Percentiles rank a stretch among this genome's conserved stretches.
phyloP scores from a whole-genome alignment of 805 yeast species.

The Zygosaccharomyces bailii region DNA sequence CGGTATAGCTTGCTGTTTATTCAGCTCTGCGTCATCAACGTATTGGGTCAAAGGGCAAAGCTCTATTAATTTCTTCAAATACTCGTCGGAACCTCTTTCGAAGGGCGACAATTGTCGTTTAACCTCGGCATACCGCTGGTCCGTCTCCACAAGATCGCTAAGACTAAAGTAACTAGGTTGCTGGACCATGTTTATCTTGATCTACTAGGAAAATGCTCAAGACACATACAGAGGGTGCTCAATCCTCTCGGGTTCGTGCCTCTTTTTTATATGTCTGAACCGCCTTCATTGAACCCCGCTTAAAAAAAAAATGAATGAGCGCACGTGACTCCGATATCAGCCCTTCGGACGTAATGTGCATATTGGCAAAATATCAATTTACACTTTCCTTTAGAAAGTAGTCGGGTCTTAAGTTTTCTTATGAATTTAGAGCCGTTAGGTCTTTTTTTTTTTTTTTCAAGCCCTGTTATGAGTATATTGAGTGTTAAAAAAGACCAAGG shows the following conservation, averaged over 20 bases:
- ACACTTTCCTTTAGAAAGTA: too few species aligned
- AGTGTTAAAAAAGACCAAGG: too few species aligned
- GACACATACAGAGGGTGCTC: too few species aligned
- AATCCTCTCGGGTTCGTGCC: background rate
- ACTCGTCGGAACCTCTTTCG: slow-evolving; percentile 29
- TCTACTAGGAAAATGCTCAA: background rate
- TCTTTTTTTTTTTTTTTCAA: too few species aligned
- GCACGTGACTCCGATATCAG: background rate
- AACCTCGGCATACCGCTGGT: slow-evolving; percentile 20
- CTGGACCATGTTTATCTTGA: background rate
- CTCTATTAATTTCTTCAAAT: slow-evolving; percentile 21
- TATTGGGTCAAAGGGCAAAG: slow-evolving; percentile 26
- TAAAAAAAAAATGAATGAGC: too few species aligned
- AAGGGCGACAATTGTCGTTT: slow-evolving; percentile 20
- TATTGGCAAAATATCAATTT: background rate
- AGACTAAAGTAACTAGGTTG: slow-evolving; percentile 6
- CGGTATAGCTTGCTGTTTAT: slow-evolving; percentile 35
- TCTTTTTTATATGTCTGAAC: background rate
- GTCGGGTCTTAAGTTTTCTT: too few species aligned
- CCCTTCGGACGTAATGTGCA: background rate
- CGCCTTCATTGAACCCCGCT: background rate
- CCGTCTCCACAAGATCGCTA: slow-evolving; percentile 26
- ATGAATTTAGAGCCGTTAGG: too few species aligned
- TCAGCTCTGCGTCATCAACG: slow-evolving; percentile 24
- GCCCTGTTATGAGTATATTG: too few species aligned